Evolutionary conservation across 441 rosid species (phyloP), one percentile per base, ranked within the genome.

Genomic region (Erysimum cheiri): DNA sequence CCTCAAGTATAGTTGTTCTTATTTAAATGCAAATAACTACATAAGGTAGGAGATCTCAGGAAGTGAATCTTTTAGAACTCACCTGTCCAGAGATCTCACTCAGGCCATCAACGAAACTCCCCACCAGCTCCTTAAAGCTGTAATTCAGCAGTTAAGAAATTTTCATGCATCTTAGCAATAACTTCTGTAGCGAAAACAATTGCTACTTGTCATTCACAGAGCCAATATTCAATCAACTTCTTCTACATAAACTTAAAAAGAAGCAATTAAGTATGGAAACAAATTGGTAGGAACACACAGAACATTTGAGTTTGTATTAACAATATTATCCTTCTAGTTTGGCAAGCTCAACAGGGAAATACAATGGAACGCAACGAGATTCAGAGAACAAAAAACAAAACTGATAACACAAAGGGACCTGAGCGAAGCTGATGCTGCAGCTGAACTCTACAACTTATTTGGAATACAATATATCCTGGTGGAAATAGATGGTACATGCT

Each of bases 121-220:
- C 77, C 69, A 61, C 83, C 72, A 68, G 60, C 69, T 60, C 73
- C 71, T 19, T 70, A 57, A 73, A 73, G 80, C 88, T 75, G 85
- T 78, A 68, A 73, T 75, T 71, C 65, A 77, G 73, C 75, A 79
- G 71, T 73, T 56, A 64, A 47, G 65, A 76, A 37, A 62, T 0
- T 3, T 70, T 69, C 65, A 76, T 67, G 59, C 54, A 69, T 69
- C 80, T 74, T 69, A 63, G 74, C 50, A 43, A 54, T 10, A 77
- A 53, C 75, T 54, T 55, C 0, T 54, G 41, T 41, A 41, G 62
- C 62, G 46, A 64, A 43, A 75, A 46, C 60, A 60, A 14, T 26
- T 40, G 62, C 61, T 60, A 49, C 15, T 60, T 31, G 53, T 54
- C 33, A 40, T 11, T 14, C 39, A 62, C 32, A 61, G 4, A 62